These are phyloP conservation scores for Phlyctochytrium arcticum DNA, from an alignment of 192 early-diverging fungal species.

Conservation along the genomic window DNA sequence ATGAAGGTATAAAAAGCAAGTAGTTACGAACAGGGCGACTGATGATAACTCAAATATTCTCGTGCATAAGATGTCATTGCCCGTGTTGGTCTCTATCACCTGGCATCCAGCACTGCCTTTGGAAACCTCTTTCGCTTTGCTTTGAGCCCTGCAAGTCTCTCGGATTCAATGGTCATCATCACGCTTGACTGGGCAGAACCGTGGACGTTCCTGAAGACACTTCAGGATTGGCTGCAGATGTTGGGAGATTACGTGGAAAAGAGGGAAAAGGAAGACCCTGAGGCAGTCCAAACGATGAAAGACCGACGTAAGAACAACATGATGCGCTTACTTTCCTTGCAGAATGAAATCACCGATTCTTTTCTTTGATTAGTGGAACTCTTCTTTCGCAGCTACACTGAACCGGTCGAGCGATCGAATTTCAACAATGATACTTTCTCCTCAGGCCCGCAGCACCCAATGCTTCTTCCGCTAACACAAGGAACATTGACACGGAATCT, in stretches of 20 bases:
- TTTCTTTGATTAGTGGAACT: conserved; percentile 73
- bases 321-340: no score
- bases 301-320: conserved; percentile 6
- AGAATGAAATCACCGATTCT: no score
- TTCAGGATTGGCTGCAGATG: conserved; percentile 75
- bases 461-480: conserved; percentile 57
- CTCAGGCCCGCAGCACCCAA: conserved; percentile 4
- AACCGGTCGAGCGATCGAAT: conserved; percentile 27
- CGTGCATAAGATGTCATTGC: conserved; percentile 69
- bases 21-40: no score
- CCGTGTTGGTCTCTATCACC: conserved; percentile 75
- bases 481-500: conserved; percentile 83
- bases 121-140: conserved; percentile 68
- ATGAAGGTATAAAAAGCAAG: no score
- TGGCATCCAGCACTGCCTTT: conserved; percentile 67
- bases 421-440: neutral
- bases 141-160: conserved; percentile 60
- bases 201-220: conserved; percentile 76
- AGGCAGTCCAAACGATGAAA: conserved; percentile 6
- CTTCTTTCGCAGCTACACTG: conserved; percentile 68
- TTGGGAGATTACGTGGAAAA: conserved; percentile 52
- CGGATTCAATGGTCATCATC: conserved; percentile 65
- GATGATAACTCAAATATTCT: no score
- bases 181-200: conserved; percentile 90
- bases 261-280: conserved; percentile 36